These are phyloP conservation scores for Chrysoporthe deuterocubensis DNA, from an alignment of 2,329 filamentous ascomycete species.

Conservation along the genomic window DNA sequence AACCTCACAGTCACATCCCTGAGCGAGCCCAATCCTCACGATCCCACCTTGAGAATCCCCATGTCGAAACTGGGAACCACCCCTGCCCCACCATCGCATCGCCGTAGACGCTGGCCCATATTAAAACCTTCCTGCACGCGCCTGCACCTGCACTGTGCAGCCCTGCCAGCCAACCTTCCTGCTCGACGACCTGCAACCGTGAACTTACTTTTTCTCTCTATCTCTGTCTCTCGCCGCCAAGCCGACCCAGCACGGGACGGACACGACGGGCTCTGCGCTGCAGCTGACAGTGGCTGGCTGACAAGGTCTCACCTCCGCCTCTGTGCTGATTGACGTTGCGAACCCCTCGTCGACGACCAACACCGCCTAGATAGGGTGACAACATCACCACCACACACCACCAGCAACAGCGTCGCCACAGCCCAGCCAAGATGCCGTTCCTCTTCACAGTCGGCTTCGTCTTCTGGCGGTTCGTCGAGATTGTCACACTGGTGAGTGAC, in stretches of 20 bases:
- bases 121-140: not conserved
- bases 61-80: slow-evolving; percentile 32
- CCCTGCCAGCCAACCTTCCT: not conserved
- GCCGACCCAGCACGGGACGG: not conserved
- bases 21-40: not conserved
- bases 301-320: not conserved
- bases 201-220: not conserved
- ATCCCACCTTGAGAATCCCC: slow-evolving; percentile 10
- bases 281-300: not conserved
- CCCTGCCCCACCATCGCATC: slow-evolving; percentile 25
- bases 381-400: not conserved
- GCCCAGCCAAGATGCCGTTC: slow-evolving; percentile 49
- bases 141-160: not conserved
- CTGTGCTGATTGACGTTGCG: not conserved
- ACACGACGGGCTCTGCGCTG: not conserved
- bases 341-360: not conserved
- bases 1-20: slow-evolving; percentile 7
- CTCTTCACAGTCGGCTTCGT: slow-evolving; percentile 66
- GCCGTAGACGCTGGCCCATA: slow-evolving; percentile 11
- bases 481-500: slow-evolving; percentile 60
- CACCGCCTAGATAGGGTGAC: not conserved
- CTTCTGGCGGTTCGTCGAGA: slow-evolving; percentile 65
- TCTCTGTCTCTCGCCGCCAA: not conserved
- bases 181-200: not conserved
- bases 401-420: not conserved